Percentiles rank a stretch among this genome's conserved stretches.
phyloP scores from a whole-genome alignment of 2,329 filamentous ascomycete species.

The Spiromastix sp. region DNA sequence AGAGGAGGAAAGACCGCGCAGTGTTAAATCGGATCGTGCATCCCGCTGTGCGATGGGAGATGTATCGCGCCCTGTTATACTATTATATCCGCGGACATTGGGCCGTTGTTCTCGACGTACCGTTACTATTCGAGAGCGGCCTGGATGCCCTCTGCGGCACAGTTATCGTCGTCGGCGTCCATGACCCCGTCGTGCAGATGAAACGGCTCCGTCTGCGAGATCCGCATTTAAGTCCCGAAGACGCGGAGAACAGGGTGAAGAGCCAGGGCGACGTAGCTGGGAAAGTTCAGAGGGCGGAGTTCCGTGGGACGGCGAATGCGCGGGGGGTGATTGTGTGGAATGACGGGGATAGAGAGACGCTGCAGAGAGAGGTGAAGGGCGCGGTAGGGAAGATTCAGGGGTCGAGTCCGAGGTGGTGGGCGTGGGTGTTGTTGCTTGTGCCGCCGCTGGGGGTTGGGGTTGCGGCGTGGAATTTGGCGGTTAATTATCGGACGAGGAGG shows the following conservation, averaged over 20 bases:
- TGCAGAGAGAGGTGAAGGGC: conserved; percentile 55
- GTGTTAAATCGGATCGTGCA: conserved; percentile 87
- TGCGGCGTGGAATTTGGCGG: conserved; percentile 61
- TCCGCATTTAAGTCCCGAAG: conserved; percentile 66
- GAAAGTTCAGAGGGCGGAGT: conserved; percentile 68
- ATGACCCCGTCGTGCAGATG: conserved; percentile 74
- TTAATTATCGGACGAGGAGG: conserved; percentile 60
- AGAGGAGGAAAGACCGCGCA: conserved; percentile 59
- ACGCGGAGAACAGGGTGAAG: conserved; percentile 74
- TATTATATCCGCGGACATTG: conserved; percentile 67
- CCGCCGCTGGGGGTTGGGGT: conserved; percentile 64
- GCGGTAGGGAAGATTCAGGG: conserved; percentile 54
- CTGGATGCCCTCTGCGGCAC: conserved; percentile 79
- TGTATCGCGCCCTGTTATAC: conserved; percentile 63
- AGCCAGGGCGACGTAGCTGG: conserved; percentile 79
- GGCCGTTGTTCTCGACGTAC: conserved; percentile 88
- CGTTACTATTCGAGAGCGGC: conserved; percentile 78
- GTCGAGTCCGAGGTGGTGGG: conserved; percentile 73
- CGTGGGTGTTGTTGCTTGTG: conserved; percentile 54
- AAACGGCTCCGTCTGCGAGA: conserved; percentile 64
- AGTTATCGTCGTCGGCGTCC: conserved; percentile 77
- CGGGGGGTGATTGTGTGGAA: conserved; percentile 84
- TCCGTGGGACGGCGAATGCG: conserved; percentile 42
- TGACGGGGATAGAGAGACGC: conserved; percentile 61
- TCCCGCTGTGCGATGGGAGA: conserved; percentile 73